Conservation (phyloP, 176 grass and related monocot species). For the Phragmites australis region DNA sequence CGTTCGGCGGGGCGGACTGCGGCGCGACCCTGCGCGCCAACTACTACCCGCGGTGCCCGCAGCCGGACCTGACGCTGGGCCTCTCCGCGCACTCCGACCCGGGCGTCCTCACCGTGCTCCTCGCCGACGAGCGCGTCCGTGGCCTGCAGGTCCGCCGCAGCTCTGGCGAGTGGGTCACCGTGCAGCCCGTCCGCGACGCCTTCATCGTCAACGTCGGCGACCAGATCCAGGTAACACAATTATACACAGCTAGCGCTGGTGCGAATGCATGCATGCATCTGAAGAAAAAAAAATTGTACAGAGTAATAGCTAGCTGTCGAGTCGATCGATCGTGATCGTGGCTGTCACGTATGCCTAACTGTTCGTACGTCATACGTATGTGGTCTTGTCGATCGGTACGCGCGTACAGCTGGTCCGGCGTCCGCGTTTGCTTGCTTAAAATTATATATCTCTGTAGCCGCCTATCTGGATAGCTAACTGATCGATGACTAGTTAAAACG, state of each 20-base stretch:
- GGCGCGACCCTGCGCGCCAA: constrained; percentile 70
- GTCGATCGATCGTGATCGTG: not conserved
- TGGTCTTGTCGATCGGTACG: constrained; percentile 13
- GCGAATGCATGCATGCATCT: not conserved
- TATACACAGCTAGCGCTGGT: not conserved
- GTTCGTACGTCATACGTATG: constrained; percentile 18
- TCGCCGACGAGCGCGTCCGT: constrained; percentile 72
- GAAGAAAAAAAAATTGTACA: too few relatives aligned
- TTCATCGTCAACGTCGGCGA: constrained; percentile 90
- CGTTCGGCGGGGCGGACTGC: constrained; percentile 55
- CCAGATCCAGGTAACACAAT: constrained; percentile 64
- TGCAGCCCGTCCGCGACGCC: constrained; percentile 60
- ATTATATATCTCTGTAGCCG: not conserved
- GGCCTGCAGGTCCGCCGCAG: constrained; percentile 72
- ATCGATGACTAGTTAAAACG: not conserved
- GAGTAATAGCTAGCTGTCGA: too few relatives aligned
- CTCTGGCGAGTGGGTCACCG: constrained; percentile 72
- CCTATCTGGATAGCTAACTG: not conserved
- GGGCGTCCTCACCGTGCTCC: constrained; percentile 66
- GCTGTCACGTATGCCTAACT: not conserved
- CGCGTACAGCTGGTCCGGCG: not conserved
- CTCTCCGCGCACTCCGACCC: constrained; percentile 92
- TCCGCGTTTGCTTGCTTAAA: not conserved
- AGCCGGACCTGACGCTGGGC: constrained; percentile 88
- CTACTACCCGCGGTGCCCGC: constrained; percentile 94